Conservation (phyloP, 768 basidiomycete genomes). For the Cystofilobasidium ferigula region DNA sequence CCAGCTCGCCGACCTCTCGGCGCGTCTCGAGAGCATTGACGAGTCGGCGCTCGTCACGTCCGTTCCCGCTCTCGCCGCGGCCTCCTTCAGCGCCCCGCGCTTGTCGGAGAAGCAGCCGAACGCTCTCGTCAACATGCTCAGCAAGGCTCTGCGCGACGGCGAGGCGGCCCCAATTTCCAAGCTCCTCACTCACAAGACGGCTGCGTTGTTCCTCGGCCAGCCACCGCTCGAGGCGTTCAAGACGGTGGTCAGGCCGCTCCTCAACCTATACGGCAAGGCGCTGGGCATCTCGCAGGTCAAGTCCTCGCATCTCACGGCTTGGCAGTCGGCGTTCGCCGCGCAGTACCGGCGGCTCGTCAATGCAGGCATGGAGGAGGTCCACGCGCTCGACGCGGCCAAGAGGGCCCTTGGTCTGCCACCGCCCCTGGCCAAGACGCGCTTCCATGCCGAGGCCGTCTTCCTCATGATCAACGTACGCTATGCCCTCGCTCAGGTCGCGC, state of each 20-base stretch:
- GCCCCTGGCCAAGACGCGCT: constrained; percentile 52
- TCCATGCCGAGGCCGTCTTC: constrained; percentile 54
- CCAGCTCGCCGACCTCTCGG: constrained; percentile 4
- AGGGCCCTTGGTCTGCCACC: constrained; percentile 49
- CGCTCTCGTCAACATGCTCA: too few relatives aligned
- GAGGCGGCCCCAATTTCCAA: too few relatives aligned
- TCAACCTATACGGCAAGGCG: too few relatives aligned
- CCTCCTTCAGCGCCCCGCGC: too few relatives aligned
- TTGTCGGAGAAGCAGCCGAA: too few relatives aligned
- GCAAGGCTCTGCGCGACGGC: too few relatives aligned
- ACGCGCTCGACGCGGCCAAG: constrained; percentile 35
- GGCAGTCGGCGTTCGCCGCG: constrained; percentile 51
- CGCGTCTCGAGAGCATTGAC: background rate
- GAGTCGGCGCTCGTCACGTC: too few relatives aligned
- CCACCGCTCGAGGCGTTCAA: too few relatives aligned
- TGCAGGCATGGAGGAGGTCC: constrained; percentile 40
- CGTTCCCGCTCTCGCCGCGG: too few relatives aligned
- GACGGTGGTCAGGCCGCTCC: too few relatives aligned
- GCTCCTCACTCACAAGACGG: too few relatives aligned
- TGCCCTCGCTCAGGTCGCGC: constrained; percentile 44
- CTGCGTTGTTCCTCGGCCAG: too few relatives aligned
- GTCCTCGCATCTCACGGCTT: constrained; percentile 51
- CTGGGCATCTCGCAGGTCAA: constrained; percentile 35
- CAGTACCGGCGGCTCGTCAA: constrained; percentile 42
- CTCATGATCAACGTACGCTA: constrained; percentile 48